Percentiles rank a stretch among this genome's conserved stretches.
Conservation (phyloP, 805 yeast genomes). For the Wickerhamiella sorbophila region DNA sequence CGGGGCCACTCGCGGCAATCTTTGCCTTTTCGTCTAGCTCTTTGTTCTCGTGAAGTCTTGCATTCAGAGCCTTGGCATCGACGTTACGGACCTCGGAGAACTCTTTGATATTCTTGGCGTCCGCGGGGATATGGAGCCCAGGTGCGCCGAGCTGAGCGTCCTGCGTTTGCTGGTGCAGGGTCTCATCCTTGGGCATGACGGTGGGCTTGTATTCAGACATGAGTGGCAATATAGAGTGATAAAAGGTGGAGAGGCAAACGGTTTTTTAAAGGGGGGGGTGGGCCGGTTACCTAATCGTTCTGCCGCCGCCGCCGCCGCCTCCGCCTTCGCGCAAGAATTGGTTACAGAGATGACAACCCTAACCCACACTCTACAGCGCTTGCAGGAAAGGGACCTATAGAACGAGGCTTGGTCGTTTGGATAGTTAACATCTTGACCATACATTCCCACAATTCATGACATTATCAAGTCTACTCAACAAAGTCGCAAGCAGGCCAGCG, state of each 20-base stretch:
- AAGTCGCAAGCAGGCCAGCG: constrained; percentile 57
- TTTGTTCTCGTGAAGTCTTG: constrained; percentile 6
- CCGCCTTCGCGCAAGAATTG: no score
- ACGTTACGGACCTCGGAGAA: constrained; percentile 43
- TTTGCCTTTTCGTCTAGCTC: background rate
- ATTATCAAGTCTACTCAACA: constrained; percentile 28
- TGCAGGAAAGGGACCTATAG: no score
- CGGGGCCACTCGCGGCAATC: constrained; percentile 44
- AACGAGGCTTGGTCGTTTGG: no score
- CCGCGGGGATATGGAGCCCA: constrained; percentile 52
- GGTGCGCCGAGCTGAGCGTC: constrained; percentile 43
- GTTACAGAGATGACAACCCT: no score
- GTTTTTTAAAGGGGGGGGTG: no score
- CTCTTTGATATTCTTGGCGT: constrained; percentile 51
- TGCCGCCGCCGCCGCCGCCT: no score
- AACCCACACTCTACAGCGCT: no score
- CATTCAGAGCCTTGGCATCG: constrained; percentile 44
- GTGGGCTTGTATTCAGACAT: constrained; percentile 19
- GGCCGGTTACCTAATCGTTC: no score
- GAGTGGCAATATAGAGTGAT: background rate
- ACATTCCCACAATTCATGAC: no score
- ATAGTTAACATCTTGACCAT: no score
- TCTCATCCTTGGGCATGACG: constrained; percentile 23
- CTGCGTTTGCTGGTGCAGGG: constrained; percentile 5
- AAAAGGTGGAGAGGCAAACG: background rate